Evolutionary conservation across 768 basidiomycete genomes (phyloP).

Genomic region (Albatrellus ellisii): DNA sequence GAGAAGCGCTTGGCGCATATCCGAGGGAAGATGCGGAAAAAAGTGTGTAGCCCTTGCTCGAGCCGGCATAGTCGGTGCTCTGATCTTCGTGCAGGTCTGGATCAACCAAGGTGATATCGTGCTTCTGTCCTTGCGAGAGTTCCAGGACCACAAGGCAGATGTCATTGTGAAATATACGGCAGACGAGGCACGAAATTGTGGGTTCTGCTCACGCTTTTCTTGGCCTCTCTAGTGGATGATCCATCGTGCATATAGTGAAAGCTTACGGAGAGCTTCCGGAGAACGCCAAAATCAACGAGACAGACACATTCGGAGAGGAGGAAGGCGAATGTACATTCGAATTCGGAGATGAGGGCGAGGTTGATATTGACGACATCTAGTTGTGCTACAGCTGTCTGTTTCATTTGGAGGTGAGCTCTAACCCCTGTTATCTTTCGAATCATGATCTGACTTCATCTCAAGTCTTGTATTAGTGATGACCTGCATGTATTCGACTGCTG

Average conservation of each 20-base stretch:
- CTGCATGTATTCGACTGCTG: conserved; percentile 3
- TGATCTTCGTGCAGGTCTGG: conserved; percentile 61
- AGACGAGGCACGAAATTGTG: conserved; percentile 79
- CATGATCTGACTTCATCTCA: background rate
- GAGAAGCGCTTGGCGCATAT: conserved; percentile 97
- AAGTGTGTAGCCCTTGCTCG: conserved; percentile 38
- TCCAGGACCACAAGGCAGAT: conserved; percentile 99
- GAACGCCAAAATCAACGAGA: conserved; percentile 95
- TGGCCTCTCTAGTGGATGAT: background rate
- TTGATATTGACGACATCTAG: conserved; percentile 86
- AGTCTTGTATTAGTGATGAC: conserved; percentile 12
- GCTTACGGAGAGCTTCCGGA: conserved; percentile 96
- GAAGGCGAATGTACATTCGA: conserved; percentile 85
- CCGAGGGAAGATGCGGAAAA: conserved; percentile 98
- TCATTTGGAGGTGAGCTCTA: conserved; percentile 12
- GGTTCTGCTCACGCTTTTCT: conserved; percentile 18
- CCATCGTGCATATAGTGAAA: conserved; percentile 47
- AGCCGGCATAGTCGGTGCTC: background rate
- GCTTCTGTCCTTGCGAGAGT: conserved; percentile 87
- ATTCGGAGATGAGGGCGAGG: conserved; percentile 79
- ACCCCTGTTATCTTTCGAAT: background rate
- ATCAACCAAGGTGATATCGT: conserved; percentile 98
- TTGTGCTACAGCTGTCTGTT: conserved; percentile 11
- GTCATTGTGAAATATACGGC: conserved; percentile 99
- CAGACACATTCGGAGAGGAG: conserved; percentile 84